Evolutionary conservation across 2,329 filamentous ascomycete genomes (phyloP), one percentile per base, ranked within the genome.

Genomic region (Colletotrichum karsti): DNA sequence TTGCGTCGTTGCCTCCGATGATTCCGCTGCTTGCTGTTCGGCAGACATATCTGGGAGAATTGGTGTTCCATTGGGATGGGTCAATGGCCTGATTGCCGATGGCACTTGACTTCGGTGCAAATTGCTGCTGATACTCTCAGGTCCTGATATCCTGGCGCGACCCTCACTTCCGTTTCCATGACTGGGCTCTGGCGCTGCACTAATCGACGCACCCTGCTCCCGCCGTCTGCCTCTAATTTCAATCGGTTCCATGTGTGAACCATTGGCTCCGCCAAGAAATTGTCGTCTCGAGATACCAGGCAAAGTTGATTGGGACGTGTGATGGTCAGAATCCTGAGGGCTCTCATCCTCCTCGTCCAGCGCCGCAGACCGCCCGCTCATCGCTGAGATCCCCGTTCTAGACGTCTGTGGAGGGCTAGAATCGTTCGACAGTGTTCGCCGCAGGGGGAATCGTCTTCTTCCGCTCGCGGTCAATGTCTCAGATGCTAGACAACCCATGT

Each of bases 21-120:
- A 75, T n/a, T 81, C 69, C n/a, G 70, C 68, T 15, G 79, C 76
- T 67, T 82, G 78, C 58, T 81, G 77, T 3, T 69, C 68, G 5
- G 77, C 69, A 5, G 80, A 79, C 26, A 81, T 64, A 10, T 72
- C 67, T 6, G 80, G 80, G 37, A 81, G 81, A 18, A 81, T 80
- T 18, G 73, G 74, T 7, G 74, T 44, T 5, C 80, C 79, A 50
- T 81, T 81, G 13, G 79, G 80, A 54, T 82, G 79, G 0, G 75
- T 79, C 59, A 81, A 78, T 7, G 74, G 72, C 6, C 72, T 68
- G 5, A 76, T 48, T 4, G 75, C 51, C 5, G 76, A 73, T 15
- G 33, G 3, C 7, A 30, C 28, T 9, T 13, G 13, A 35, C 35
- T 28, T 13, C 7, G 37, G 22, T 20, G 46, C 33, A 46, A 35